Conservation (phyloP, 2,329 filamentous ascomycete genomes). For the Diaporthe caulivora region DNA sequence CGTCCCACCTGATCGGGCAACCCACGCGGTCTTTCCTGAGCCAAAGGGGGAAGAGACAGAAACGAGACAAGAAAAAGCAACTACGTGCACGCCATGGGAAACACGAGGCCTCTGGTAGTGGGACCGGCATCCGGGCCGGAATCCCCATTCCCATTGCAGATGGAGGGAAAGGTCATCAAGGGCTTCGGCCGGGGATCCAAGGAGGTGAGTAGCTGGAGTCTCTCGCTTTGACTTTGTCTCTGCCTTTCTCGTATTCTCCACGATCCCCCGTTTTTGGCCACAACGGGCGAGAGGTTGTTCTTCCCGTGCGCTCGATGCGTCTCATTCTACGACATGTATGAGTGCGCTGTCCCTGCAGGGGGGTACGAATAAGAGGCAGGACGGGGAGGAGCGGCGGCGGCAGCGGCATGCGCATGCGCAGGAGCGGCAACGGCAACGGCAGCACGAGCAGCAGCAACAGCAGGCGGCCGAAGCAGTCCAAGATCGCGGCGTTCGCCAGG, state of each 20-base stretch:
- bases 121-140: slow-evolving; percentile 81
- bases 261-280: background rate
- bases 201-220: slow-evolving; percentile 69
- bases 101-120: slow-evolving; percentile 74
- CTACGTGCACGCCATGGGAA: slow-evolving; percentile 28
- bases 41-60: background rate
- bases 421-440: slow-evolving; percentile 3
- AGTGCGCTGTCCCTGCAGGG: background rate
- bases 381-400: background rate
- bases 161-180: slow-evolving; percentile 89
- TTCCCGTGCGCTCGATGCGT: slow-evolving; percentile 2
- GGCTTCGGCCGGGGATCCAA: slow-evolving; percentile 95
- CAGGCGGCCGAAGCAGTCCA: slow-evolving; percentile 21
- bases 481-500: slow-evolving; percentile 27
- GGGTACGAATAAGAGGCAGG: background rate
- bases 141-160: slow-evolving; percentile 82
- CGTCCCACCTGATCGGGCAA: slow-evolving; percentile 3
- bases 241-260: slow-evolving; percentile 6
- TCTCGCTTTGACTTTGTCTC: background rate
- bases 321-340: slow-evolving; percentile 5
- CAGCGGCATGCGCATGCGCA: slow-evolving; percentile 6
- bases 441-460: slow-evolving; percentile 19
- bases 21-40: slow-evolving; percentile 2
- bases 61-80: slow-evolving; percentile 1
- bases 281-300: background rate